Conservation (phyloP, 75 land plant genomes). For the Gnetum montanum region DNA sequence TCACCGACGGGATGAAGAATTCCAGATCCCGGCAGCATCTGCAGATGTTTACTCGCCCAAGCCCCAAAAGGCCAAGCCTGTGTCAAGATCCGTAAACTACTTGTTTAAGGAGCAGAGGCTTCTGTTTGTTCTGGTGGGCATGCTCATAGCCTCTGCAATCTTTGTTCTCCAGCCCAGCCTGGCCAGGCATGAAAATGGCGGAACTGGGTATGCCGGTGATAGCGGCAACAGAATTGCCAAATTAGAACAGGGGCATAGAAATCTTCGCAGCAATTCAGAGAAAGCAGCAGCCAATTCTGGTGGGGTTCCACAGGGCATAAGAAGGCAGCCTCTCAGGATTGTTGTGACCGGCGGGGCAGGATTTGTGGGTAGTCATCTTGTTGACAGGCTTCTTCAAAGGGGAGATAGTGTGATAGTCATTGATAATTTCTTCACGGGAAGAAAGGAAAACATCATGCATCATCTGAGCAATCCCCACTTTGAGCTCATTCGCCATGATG, state of each 20-base stretch:
- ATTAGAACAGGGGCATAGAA: background rate
- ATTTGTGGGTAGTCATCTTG: constrained; percentile 78
- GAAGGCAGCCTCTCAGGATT: constrained; percentile 40
- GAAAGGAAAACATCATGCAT: constrained; percentile 70
- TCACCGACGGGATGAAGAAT: constrained; percentile 38
- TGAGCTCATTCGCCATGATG: constrained; percentile 79
- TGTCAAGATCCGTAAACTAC: constrained; percentile 39
- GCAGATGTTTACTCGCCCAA: constrained; percentile 28
- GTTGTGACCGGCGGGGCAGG: constrained; percentile 82
- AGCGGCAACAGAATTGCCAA: background rate
- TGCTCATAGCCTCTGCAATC: constrained; percentile 55
- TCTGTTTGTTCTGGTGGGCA: constrained; percentile 56
- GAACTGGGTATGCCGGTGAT: background rate
- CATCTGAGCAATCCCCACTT: constrained; percentile 62
- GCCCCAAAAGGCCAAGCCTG: constrained; percentile 26
- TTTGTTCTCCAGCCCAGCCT: constrained; percentile 49
- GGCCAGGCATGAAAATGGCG: background rate
- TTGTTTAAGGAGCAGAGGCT: constrained; percentile 58
- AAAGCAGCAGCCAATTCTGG: background rate
- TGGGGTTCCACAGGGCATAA: constrained; percentile 30
- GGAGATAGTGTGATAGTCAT: constrained; percentile 76
- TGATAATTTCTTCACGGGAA: constrained; percentile 76
- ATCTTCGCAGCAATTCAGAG: background rate
- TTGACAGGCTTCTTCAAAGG: constrained; percentile 56
- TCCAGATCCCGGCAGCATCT: background rate